Percentiles rank a stretch among this genome's conserved stretches.
These are phyloP conservation scores for Elongisporangium undulatum DNA, from an alignment of 352 stramenopile species.

Conservation along the genomic window DNA sequence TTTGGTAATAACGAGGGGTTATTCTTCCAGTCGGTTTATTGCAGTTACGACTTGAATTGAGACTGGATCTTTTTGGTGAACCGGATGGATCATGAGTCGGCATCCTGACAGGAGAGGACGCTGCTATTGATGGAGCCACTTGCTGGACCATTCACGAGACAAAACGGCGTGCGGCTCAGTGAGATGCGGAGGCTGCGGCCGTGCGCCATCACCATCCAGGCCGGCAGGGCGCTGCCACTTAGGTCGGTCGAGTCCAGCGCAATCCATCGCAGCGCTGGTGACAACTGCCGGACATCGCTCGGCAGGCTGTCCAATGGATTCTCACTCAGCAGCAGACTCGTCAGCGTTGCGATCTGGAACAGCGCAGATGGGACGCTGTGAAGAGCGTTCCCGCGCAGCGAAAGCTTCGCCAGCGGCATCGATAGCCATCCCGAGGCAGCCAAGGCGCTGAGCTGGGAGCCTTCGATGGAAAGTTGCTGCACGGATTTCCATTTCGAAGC, in stretches of 20 bases:
- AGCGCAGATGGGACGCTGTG: not conserved
- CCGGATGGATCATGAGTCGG: not conserved
- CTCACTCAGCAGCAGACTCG: not conserved
- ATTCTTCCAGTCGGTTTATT: not conserved
- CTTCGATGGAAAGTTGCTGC: not conserved
- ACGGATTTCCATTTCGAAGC: not conserved
- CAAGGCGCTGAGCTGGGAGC: not conserved
- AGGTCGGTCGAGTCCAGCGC: not conserved
- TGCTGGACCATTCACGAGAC: not conserved
- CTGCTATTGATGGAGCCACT: not conserved
- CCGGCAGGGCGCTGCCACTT: not conserved
- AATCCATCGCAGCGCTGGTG: not conserved
- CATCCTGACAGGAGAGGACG: not conserved
- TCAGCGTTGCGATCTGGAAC: not conserved
- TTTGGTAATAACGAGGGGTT: not conserved
- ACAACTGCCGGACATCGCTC: not conserved
- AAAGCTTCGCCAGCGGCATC: not conserved
- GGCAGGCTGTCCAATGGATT: not conserved
- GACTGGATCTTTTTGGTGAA: not conserved
- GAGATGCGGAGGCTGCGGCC: not conserved
- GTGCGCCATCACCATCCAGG: not conserved
- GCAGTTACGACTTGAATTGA: not conserved
- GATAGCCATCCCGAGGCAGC: not conserved
- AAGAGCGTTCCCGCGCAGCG: not conserved
- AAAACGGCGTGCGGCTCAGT: not conserved